Percentiles rank a stretch among this genome's conserved stretches.
These are phyloP conservation scores for Microsporum audouinii DNA, from an alignment of 2,329 filamentous ascomycete species.

Conservation along the genomic window DNA sequence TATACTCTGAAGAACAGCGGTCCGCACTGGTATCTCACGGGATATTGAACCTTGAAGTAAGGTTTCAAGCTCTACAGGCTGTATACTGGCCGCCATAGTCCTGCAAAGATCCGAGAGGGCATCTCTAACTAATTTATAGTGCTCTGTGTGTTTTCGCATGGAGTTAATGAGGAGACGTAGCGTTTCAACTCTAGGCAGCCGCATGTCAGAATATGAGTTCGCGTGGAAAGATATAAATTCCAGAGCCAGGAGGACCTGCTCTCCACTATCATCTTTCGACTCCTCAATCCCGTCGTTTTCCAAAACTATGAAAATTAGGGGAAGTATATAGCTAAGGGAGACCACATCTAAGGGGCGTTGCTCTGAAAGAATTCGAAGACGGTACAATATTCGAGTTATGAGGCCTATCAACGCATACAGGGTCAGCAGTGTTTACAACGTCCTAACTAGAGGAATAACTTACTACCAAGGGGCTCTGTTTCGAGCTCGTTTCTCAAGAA, in stretches of 20 bases:
- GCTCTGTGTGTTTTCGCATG: constrained; percentile 81
- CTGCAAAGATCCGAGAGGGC: constrained; percentile 78
- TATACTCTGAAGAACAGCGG: constrained; percentile 76
- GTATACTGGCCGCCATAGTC: constrained; percentile 73
- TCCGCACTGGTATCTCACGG: constrained; percentile 65
- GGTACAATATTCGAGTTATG: constrained; percentile 79
- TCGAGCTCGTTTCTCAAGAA: constrained; percentile 61
- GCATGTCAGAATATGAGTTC: constrained; percentile 58
- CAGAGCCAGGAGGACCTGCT: constrained; percentile 78
- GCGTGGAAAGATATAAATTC: constrained; percentile 88
- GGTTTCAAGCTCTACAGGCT: constrained; percentile 56
- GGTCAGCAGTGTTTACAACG: not conserved
- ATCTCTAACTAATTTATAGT: constrained; percentile 92
- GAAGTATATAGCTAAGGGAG: constrained; percentile 76
- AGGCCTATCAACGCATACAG: constrained; percentile 37
- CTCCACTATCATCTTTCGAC: constrained; percentile 58
- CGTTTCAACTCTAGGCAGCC: constrained; percentile 64
- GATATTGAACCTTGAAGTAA: constrained; percentile 72
- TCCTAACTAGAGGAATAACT: constrained; percentile 10
- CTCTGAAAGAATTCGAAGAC: constrained; percentile 78
- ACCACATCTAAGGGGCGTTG: constrained; percentile 87
- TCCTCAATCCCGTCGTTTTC: constrained; percentile 63
- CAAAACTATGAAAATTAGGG: constrained; percentile 68
- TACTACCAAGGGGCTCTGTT: constrained; percentile 66
- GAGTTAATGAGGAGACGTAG: constrained; percentile 61